Evolutionary conservation across 345 rosid species (phyloP).

Genomic region (Excoecaria agallocha): DNA sequence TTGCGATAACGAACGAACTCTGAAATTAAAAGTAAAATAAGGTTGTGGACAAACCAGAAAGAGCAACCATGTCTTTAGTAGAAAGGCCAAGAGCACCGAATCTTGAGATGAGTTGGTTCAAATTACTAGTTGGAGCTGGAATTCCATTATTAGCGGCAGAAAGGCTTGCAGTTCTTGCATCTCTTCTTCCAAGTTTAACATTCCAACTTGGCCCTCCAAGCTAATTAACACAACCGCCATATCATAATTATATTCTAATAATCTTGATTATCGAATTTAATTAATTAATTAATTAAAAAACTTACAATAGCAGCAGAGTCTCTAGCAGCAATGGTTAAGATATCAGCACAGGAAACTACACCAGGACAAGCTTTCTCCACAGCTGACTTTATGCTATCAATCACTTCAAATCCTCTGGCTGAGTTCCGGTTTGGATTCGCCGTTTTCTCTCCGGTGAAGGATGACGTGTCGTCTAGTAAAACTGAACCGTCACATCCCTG

Average conservation of each 20-base stretch:
- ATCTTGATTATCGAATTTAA: no score
- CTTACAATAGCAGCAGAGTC: constrained; percentile 46
- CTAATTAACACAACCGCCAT: constrained; percentile 23
- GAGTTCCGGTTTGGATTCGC: constrained; percentile 67
- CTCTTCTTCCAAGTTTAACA: constrained; percentile 89
- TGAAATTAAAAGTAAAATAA: no score
- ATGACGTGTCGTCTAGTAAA: constrained; percentile 72
- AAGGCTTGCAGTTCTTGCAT: constrained; percentile 70
- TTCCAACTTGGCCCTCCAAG: constrained; percentile 81
- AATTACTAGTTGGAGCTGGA: constrained; percentile 61
- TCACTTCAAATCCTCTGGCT: constrained; percentile 67
- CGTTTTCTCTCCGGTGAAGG: constrained; percentile 75
- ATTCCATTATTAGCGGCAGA: constrained; percentile 70
- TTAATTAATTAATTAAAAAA: background rate
- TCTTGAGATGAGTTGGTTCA: constrained; percentile 52
- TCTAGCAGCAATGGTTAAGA: constrained; percentile 66
- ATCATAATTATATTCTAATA: background rate
- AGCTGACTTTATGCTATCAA: constrained; percentile 67
- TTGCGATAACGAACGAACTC: no score
- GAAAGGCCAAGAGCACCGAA: constrained; percentile 70
- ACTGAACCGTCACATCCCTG: constrained; percentile 90
- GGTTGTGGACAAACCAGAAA: constrained; percentile 49
- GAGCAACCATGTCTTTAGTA: constrained; percentile 71
- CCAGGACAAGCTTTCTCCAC: constrained; percentile 79
- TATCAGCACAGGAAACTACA: constrained; percentile 83